A percentile compares a stretch with the other conserved stretches of the same genome.
phyloP scores from a whole-genome alignment of 306 rosid genomes.

The Chamaecrista fasciculata region DNA sequence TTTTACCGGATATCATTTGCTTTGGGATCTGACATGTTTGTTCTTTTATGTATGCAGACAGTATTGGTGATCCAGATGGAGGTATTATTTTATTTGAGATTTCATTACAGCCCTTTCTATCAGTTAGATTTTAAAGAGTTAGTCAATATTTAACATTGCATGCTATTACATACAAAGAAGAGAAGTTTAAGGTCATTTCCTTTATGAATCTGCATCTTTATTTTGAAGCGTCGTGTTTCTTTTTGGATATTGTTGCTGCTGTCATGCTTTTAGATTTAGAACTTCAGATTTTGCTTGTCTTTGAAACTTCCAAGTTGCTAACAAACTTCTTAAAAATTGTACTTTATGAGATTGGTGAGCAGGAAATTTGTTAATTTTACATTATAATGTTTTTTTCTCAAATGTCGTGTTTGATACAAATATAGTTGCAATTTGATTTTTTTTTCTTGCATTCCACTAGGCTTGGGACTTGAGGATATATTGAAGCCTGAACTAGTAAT shows the following conservation, averaged over 20 bases:
- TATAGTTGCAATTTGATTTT: constrained; percentile 2
- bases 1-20: background rate
- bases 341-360: constrained; percentile 5
- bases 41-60: constrained; percentile 52
- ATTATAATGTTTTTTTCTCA: background rate
- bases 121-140: background rate
- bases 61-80: constrained; percentile 70
- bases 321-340: constrained; percentile 6
- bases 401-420: background rate
- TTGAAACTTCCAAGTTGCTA: constrained; percentile 5
- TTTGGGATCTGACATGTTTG: constrained; percentile 36
- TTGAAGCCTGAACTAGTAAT: constrained; percentile 83
- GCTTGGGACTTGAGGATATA: constrained; percentile 82
- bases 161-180: constrained; percentile 20
- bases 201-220: background rate
- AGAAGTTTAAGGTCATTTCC: background rate
- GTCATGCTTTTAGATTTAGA: constrained; percentile 10
- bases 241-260: constrained; percentile 4
- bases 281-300: background rate
- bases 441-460: constrained; percentile 40
- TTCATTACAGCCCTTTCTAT: background rate
- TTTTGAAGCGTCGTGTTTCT: constrained; percentile 7
- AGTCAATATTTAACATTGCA: constrained; percentile 13
- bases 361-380: background rate
- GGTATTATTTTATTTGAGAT: constrained; percentile 48